Evolutionary conservation across 2,329 filamentous ascomycete species (phyloP).

Genomic region (Fusarium sp.): DNA sequence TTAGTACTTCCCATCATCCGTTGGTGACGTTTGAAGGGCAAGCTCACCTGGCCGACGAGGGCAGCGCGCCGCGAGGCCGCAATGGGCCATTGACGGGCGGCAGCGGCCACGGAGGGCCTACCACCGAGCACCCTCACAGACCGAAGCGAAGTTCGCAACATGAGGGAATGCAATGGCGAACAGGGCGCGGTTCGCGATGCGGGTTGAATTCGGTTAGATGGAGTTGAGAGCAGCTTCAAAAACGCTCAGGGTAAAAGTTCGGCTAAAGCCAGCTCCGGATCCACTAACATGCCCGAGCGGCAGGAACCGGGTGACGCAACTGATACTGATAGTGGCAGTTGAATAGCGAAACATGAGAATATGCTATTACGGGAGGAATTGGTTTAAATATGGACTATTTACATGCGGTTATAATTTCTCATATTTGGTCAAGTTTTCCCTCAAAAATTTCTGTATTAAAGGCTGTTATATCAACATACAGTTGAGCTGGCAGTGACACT

Average conservation of each 20-base stretch:
- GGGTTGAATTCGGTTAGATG: slow-evolving; percentile 48
- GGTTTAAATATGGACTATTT: neutral
- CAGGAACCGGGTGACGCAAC: slow-evolving; percentile 54
- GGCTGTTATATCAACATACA: neutral
- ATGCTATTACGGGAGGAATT: neutral
- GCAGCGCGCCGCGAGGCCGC: slow-evolving; percentile 50
- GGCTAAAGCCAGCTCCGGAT: slow-evolving; percentile 53
- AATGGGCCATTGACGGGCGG: slow-evolving; percentile 70
- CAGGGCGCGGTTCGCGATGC: slow-evolving; percentile 47
- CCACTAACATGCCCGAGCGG: slow-evolving; percentile 44
- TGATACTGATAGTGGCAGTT: neutral
- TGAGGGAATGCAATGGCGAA: slow-evolving; percentile 66
- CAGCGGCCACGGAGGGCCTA: slow-evolving; percentile 64
- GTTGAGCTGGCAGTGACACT: neutral
- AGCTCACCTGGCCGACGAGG: slow-evolving; percentile 48
- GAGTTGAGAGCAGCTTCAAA: slow-evolving; percentile 52
- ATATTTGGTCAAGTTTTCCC: neutral
- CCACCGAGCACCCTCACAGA: slow-evolving; percentile 70
- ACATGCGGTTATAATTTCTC: neutral
- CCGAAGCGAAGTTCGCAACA: slow-evolving; percentile 77
- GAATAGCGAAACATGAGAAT: neutral
- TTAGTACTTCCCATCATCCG: slow-evolving; percentile 49
- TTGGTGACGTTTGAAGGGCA: slow-evolving; percentile 52
- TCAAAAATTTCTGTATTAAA: neutral
- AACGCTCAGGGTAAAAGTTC: slow-evolving; percentile 59